A percentile compares a stretch with the other conserved stretches of the same genome.
Evolutionary conservation across 2,329 filamentous ascomycete species (phyloP).

Genomic region (Fusarium mundagurra): DNA sequence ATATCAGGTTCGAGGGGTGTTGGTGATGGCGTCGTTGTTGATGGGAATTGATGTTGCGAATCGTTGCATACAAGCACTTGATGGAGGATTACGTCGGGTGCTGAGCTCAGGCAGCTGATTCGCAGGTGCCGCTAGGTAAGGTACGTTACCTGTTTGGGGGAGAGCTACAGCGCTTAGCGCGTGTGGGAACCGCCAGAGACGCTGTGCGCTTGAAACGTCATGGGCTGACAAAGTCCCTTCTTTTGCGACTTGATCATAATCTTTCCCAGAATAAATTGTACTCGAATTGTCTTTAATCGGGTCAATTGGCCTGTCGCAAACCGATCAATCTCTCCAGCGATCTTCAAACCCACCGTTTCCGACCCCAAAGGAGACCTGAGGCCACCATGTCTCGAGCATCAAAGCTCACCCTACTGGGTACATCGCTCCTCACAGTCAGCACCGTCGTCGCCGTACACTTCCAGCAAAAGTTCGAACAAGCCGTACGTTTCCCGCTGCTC

Average conservation of each 20-base stretch:
- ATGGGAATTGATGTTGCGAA: slow-evolving; percentile 27
- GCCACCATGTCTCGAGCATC: slow-evolving; percentile 85
- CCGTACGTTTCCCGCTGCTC: slow-evolving; percentile 62
- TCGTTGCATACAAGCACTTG: slow-evolving; percentile 29
- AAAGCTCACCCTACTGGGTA: slow-evolving; percentile 83
- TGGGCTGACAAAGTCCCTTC: slow-evolving; percentile 19
- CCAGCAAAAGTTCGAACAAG: slow-evolving; percentile 84
- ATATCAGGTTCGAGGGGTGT: not conserved
- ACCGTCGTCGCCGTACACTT: slow-evolving; percentile 91
- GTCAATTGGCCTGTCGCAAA: not conserved
- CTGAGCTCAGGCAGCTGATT: slow-evolving; percentile 32
- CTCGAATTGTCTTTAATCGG: not conserved
- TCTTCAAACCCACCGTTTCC: not conserved
- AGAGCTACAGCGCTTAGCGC: slow-evolving; percentile 26
- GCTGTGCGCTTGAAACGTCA: slow-evolving; percentile 31
- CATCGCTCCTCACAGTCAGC: slow-evolving; percentile 77
- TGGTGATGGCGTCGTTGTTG: slow-evolving; percentile 26
- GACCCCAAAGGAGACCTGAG: not conserved
- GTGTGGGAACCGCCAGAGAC: slow-evolving; percentile 25
- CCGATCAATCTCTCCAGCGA: not conserved
- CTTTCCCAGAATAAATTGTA: not conserved
- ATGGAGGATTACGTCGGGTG: slow-evolving; percentile 34
- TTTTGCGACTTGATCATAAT: slow-evolving; percentile 19
- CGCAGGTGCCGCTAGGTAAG: slow-evolving; percentile 16
- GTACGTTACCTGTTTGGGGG: slow-evolving; percentile 8